Evolutionary conservation across 768 basidiomycete species (phyloP).

Genomic region (Amanita pseudoporphyria): DNA sequence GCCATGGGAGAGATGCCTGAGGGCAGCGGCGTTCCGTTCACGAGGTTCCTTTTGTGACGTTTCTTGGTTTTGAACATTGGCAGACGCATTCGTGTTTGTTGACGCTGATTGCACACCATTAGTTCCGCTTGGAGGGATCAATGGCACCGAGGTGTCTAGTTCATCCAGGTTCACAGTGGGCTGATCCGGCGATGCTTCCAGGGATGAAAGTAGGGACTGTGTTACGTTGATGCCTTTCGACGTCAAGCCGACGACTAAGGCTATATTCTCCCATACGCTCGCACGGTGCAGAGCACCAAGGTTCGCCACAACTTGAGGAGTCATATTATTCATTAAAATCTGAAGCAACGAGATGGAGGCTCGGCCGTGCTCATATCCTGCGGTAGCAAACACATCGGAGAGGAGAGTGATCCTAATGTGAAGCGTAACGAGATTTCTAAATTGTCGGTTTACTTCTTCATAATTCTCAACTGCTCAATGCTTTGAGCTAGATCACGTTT

Average conservation of each 20-base stretch:
- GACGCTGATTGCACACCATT: constrained; percentile 21
- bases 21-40: constrained; percentile 61
- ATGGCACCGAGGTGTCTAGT: constrained; percentile 20
- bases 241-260: constrained; percentile 52
- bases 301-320: constrained; percentile 54
- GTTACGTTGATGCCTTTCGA: constrained; percentile 44
- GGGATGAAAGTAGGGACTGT: constrained; percentile 33
- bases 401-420: constrained; percentile 76
- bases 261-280: constrained; percentile 81
- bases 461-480: constrained; percentile 32
- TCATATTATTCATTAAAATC: constrained; percentile 55
- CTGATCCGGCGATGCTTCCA: constrained; percentile 39
- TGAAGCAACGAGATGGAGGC: constrained; percentile 67
- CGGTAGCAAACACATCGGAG: constrained; percentile 79
- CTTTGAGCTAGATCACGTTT: constrained; percentile 3
- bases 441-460: constrained; percentile 45
- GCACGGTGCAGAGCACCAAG: constrained; percentile 77
- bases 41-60: constrained; percentile 34
- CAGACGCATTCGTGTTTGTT: constrained; percentile 8
- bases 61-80: constrained; percentile 15
- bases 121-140: constrained; percentile 21
- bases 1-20: constrained; percentile 74
- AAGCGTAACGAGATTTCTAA: constrained; percentile 65
- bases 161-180: constrained; percentile 32
- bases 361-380: constrained; percentile 75